Conservation (phyloP, 768 basidiomycete genomes). For the Trametes meyenii region DNA sequence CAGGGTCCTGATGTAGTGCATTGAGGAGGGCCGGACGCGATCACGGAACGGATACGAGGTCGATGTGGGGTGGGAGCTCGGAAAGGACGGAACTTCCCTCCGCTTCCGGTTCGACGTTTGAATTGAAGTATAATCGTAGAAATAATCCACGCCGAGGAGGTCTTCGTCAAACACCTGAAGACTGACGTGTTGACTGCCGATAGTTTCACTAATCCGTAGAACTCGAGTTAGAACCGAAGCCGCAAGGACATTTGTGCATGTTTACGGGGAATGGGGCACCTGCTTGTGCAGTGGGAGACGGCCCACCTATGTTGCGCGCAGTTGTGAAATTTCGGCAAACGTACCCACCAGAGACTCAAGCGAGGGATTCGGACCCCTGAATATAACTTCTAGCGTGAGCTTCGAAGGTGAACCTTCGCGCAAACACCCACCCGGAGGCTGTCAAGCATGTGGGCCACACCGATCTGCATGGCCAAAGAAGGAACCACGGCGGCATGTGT, state of each 20-base stretch:
- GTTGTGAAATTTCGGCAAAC: not conserved
- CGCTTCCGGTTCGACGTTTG: no score
- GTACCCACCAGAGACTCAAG: not conserved
- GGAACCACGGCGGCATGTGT: constrained; percentile 1
- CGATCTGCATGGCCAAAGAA: constrained; percentile 10
- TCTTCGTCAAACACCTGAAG: no score
- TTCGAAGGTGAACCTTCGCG: constrained; percentile 1
- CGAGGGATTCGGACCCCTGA: constrained; percentile 9
- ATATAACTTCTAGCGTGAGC: constrained; percentile 10
- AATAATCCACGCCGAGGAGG: no score
- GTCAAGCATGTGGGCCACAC: constrained; percentile 7
- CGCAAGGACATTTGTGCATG: no score
- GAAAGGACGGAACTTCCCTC: no score
- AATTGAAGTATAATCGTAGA: no score
- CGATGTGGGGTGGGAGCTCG: not conserved
- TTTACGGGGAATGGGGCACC: no score
- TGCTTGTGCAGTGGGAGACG: not conserved
- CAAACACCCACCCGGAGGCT: constrained; percentile 1
- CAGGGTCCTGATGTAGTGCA: not conserved
- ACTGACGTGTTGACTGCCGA: no score
- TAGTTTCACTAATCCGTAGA: not conserved
- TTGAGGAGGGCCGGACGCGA: no score
- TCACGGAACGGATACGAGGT: not conserved
- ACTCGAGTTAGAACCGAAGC: not conserved
- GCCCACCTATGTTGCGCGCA: not conserved